phyloP scores from a whole-genome alignment of 2,329 filamentous ascomycete genomes.

The Pseudogymnoascus sp. region DNA sequence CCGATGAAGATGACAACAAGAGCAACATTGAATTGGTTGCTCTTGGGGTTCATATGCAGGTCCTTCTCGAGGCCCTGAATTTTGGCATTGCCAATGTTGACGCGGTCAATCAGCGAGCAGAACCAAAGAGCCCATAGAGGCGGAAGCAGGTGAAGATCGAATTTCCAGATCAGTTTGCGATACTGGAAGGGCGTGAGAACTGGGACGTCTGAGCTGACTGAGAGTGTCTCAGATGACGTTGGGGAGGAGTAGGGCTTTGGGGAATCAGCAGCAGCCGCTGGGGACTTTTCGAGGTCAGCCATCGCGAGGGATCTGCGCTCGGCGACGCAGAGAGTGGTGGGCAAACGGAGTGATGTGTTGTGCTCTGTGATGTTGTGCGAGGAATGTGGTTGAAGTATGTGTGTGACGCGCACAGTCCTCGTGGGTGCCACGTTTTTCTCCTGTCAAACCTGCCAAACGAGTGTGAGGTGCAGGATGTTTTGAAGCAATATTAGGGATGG shows the following conservation, averaged over 20 bases:
- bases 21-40: slow-evolving; percentile 22
- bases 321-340: not conserved
- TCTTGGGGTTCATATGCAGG: slow-evolving; percentile 41
- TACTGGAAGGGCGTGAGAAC: not conserved
- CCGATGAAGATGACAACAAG: slow-evolving; percentile 36
- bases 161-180: slow-evolving; percentile 13
- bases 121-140: slow-evolving; percentile 60
- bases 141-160: slow-evolving; percentile 21
- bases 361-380: not conserved
- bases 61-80: slow-evolving; percentile 56
- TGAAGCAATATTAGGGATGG: not conserved
- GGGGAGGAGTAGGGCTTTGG: not conserved
- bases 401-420: not conserved
- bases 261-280: not conserved
- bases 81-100: slow-evolving; percentile 72
- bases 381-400: not conserved
- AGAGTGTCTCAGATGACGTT: not conserved
- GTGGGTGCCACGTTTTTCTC: not conserved
- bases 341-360: not conserved
- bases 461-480: not conserved
- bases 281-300: not conserved
- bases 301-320: not conserved
- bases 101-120: slow-evolving; percentile 65
- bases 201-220: not conserved
- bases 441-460: not conserved